A percentile compares a stretch with the other conserved stretches of the same genome.
phyloP scores from a whole-genome alignment of 164 flowering plant genomes.

The Sextonia rubra region DNA sequence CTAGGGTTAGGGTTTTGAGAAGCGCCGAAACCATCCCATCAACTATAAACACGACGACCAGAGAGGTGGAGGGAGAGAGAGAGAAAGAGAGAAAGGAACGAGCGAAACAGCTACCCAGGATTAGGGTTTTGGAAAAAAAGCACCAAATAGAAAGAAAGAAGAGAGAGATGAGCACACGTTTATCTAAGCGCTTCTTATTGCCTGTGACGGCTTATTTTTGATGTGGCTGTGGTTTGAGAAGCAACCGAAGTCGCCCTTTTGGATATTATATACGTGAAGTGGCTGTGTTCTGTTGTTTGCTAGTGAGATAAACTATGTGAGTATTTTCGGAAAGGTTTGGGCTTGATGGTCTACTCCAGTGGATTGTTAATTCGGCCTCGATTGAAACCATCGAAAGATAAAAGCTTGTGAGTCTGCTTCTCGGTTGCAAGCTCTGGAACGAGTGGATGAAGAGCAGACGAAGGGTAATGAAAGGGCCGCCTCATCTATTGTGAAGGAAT shows the following conservation, averaged over 20 bases:
- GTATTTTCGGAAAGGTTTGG: slow-evolving; percentile 7
- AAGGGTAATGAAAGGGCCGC: slow-evolving; percentile 73
- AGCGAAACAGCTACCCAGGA: not conserved
- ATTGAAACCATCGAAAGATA: slow-evolving; percentile 5
- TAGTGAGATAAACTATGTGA: not conserved
- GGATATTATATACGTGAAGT: not conserved
- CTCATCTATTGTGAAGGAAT: slow-evolving; percentile 51
- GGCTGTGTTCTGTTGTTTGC: not conserved
- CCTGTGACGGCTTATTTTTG: not conserved
- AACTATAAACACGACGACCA: not conserved
- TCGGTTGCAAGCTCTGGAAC: slow-evolving; percentile 38
- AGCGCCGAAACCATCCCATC: not conserved
- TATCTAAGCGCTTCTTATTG: no score
- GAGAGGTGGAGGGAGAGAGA: no score
- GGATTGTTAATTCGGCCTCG: slow-evolving; percentile 7
- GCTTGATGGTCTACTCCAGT: slow-evolving; percentile 9
- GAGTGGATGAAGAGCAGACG: slow-evolving; percentile 54
- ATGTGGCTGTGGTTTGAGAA: not conserved
- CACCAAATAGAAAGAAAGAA: not conserved
- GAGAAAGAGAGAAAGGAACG: no score
- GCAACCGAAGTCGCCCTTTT: no score
- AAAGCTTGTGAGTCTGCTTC: slow-evolving; percentile 22
- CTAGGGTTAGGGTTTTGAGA: no score
- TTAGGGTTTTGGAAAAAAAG: not conserved
- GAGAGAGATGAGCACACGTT: slow-evolving; percentile 27